Evolutionary conservation across 306 rosid species (phyloP).

Genomic region (Vigna angularis): DNA sequence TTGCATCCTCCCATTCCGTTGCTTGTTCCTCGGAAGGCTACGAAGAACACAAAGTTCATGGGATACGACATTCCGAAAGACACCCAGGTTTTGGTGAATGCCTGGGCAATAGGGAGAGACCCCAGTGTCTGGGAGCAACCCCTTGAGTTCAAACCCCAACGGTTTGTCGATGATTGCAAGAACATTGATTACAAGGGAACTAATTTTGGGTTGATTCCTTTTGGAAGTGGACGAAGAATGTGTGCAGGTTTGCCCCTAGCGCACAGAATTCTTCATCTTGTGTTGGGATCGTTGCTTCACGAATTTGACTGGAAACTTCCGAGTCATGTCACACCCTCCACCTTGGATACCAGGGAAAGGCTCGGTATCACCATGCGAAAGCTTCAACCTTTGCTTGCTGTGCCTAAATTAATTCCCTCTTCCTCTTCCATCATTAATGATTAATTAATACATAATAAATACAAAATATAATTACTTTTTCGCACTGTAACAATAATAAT

Average conservation of each 20-base stretch:
- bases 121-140: conserved; percentile 61
- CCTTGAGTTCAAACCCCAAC: conserved; percentile 51
- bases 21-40: conserved; percentile 58
- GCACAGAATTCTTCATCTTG: conserved; percentile 51
- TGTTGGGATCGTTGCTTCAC: conserved; percentile 61
- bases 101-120: conserved; percentile 75
- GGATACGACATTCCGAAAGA: conserved; percentile 56
- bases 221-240: conserved; percentile 66
- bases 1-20: conserved; percentile 69
- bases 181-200: conserved; percentile 53
- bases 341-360: conserved; percentile 54
- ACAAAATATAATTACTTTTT: too few species aligned
- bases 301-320: conserved; percentile 66
- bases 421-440: background rate
- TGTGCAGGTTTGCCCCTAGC: conserved; percentile 65
- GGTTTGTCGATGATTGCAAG: conserved; percentile 48
- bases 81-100: conserved; percentile 63
- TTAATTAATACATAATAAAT: too few species aligned
- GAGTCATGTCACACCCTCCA: conserved; percentile 37
- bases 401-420: conserved; percentile 42
- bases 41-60: conserved; percentile 51
- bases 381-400: conserved; percentile 52
- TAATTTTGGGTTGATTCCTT: conserved; percentile 56
- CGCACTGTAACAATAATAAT: too few species aligned
- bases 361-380: conserved; percentile 57